Base-by-base conservation (phyloP, 179 eudicot genomes). In the Actinidia arguta region DNA sequence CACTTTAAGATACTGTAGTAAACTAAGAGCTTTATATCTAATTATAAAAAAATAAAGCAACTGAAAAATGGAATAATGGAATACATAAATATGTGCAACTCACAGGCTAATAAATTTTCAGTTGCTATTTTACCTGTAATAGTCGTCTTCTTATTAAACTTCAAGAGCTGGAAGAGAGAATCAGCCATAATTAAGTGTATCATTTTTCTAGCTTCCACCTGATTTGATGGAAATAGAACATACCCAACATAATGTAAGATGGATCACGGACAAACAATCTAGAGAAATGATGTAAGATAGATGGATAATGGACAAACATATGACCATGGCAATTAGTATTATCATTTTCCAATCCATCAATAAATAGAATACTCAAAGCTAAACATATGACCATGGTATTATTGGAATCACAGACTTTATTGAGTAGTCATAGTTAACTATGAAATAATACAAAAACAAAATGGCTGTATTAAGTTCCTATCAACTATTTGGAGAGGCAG, bases 221-320 rank as follows among this genome's bases (percentile, higher is more conserved):
- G 86, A 22, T 85, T 92, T 71, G 87, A 85, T 81, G 91, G 90
- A 70, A 95, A 97, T 83, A 95, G 86, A 83, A 84, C 91, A 80
- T 92, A 92, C 74, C 98, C 99, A 88, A 95, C 92, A 59, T 88
- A 88, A 84, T 86, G 93, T 79, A 95, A 85, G 93, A 91, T 58
- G 95, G 97, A 87, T 95, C 93, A 66, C 93, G 89, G 36, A 98
- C 95, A 87, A 95, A 94, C 86, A 90, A 91, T 84, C 99, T 98
- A 94, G 91, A 70, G 82, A 78, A 27, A 87, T 42, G 67, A 42
- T n/a, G n/a, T n/a, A n/a, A n/a, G n/a, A n/a, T n/a, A n/a, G n/a
- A n/a, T n/a, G n/a, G n/a, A n/a, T n/a, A n/a, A n/a, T n/a, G n/a
- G n/a, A n/a, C n/a, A 39, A 75, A 48, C 52, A 48, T 48, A 48